Evolutionary conservation across 1,284 basidiomycete genomes (phyloP).

Genomic region (Sporisorium iseilematis-ciliati): DNA sequence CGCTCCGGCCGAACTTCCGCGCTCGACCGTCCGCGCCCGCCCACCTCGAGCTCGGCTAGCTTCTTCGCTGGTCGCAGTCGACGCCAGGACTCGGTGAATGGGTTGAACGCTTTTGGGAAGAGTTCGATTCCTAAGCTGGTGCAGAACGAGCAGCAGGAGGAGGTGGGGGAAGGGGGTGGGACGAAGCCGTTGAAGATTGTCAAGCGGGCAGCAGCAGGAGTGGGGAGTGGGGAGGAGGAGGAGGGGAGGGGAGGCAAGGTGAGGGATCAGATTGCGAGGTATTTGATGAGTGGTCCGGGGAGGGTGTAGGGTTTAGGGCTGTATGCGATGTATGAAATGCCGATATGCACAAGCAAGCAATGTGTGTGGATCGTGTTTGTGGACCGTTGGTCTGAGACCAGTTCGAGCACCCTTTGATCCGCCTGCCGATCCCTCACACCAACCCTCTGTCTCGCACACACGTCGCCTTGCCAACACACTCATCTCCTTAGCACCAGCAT

Average conservation of each 20-base stretch:
- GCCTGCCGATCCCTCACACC: too few relatives aligned
- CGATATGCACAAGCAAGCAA: too few relatives aligned
- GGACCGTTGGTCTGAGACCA: too few relatives aligned
- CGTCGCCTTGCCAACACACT: too few relatives aligned
- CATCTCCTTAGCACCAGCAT: too few relatives aligned
- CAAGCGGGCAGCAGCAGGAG: constrained; percentile 5
- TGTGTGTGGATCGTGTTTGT: too few relatives aligned
- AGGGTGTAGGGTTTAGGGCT: neutral
- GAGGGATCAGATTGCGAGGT: too few relatives aligned
- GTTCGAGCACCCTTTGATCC: too few relatives aligned
- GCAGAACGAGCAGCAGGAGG: neutral
- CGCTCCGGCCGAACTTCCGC: constrained; percentile 19
- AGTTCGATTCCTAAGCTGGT: neutral
- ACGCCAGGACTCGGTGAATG: constrained; percentile 13
- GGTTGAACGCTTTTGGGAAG: neutral
- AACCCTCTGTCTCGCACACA: too few relatives aligned
- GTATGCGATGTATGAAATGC: too few relatives aligned
- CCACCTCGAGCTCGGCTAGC: constrained; percentile 27
- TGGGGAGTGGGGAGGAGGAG: neutral
- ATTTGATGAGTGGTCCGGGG: neutral
- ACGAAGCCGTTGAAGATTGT: constrained; percentile 27
- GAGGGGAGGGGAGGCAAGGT: neutral
- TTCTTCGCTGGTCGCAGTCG: constrained; percentile 38
- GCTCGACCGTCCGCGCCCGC: constrained; percentile 47
- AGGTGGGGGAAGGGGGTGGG: neutral